These are phyloP conservation scores for Talaromyces amestolkiae DNA, from an alignment of 2,329 filamentous ascomycete species.

Conservation along the genomic window DNA sequence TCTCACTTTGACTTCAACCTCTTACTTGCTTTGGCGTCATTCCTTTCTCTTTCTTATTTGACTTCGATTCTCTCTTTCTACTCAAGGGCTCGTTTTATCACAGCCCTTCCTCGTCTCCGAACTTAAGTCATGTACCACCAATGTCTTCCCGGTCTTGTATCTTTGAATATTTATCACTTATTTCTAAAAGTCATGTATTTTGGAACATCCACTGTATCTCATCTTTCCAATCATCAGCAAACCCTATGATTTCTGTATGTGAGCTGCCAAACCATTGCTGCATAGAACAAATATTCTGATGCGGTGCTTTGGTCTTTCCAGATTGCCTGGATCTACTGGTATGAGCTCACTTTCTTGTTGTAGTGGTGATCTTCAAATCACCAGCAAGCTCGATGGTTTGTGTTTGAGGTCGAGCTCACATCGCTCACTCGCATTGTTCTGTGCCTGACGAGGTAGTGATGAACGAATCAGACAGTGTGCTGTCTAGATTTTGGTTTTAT, in stretches of 20 bases:
- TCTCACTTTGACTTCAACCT: background rate
- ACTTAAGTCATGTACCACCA: background rate
- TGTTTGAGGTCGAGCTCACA: background rate
- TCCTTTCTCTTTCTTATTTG: background rate
- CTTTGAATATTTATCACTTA: background rate
- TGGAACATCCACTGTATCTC: background rate
- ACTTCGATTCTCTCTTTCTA: background rate
- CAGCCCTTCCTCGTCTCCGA: background rate
- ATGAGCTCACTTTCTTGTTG: too few relatives aligned
- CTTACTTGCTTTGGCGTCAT: background rate
- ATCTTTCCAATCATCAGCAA: background rate
- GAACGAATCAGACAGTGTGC: background rate
- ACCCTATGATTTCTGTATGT: background rate
- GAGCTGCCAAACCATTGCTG: background rate
- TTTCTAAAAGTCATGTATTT: background rate
- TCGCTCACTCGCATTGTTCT: background rate
- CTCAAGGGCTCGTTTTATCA: background rate
- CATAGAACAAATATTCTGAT: background rate
- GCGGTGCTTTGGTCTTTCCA: background rate
- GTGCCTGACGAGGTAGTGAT: background rate
- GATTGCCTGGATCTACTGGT: too few relatives aligned
- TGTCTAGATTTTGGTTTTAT: background rate
- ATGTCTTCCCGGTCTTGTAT: background rate
- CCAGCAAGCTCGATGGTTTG: background rate
- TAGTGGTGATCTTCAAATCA: background rate